Conservation (phyloP, 768 basidiomycete genomes). For the Calocybe indica region DNA sequence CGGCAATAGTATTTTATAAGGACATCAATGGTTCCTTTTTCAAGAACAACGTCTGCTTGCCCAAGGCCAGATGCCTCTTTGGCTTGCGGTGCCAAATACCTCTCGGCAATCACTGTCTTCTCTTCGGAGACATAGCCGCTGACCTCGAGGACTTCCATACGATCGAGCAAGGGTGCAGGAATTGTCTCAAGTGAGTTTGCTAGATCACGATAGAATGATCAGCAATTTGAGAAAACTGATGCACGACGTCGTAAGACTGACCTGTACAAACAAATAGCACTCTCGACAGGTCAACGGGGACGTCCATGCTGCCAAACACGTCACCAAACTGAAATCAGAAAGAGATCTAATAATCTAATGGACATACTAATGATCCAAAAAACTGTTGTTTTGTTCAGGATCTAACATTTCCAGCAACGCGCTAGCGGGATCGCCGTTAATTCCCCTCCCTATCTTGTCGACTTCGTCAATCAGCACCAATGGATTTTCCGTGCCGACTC, state of each 20-base stretch:
- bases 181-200: constrained; percentile 93
- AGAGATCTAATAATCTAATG: neutral
- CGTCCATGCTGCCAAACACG: constrained; percentile 68
- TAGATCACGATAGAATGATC: neutral
- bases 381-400: constrained; percentile 91
- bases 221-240: neutral
- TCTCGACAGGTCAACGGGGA: constrained; percentile 92
- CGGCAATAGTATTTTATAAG: constrained; percentile 97
- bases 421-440: constrained; percentile 90
- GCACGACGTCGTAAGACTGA: neutral
- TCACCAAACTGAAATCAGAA: constrained; percentile 4
- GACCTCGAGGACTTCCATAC: constrained; percentile 96
- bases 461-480: constrained; percentile 93
- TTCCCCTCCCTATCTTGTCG: constrained; percentile 89
- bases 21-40: constrained; percentile 70
- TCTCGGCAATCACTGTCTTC: constrained; percentile 81
- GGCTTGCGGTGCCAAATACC: constrained; percentile 89
- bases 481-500: constrained; percentile 91
- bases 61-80: constrained; percentile 86
- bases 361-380: constrained; percentile 93
- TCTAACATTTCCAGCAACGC: constrained; percentile 91
- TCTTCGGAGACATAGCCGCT: constrained; percentile 93
- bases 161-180: constrained; percentile 87
- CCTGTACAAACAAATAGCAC: constrained; percentile 95
- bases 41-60: constrained; percentile 75